Conservation (phyloP, 2,329 filamentous ascomycete genomes). For the Rhinocladiella mackenziei region DNA sequence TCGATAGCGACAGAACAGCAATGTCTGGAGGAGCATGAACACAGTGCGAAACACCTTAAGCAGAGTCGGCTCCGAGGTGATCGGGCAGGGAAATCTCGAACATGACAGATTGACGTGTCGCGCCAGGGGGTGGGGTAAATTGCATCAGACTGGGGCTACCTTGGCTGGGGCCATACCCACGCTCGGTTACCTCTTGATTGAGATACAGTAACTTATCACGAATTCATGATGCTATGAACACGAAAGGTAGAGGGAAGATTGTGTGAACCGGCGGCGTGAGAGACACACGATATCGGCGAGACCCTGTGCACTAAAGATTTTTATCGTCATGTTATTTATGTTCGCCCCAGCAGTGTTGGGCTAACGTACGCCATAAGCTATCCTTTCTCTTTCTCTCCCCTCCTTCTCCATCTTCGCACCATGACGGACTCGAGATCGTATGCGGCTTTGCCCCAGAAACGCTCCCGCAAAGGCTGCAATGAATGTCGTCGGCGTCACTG, state of each 20-base stretch:
- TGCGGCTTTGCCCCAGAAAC: not conserved
- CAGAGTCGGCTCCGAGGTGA: not conserved
- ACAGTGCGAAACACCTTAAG: not conserved
- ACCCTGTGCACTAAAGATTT: too few species aligned
- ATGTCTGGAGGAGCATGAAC: not conserved
- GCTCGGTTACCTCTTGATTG: not conserved
- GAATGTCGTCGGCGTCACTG: slow-evolving; percentile 15
- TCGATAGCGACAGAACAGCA: not conserved
- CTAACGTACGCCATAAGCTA: not conserved
- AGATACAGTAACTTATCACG: not conserved
- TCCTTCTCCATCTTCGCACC: not conserved
- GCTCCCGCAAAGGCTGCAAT: slow-evolving; percentile 8
- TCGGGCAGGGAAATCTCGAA: not conserved
- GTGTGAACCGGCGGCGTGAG: not conserved
- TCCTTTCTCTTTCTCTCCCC: not conserved
- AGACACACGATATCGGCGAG: not conserved
- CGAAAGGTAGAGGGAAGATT: not conserved
- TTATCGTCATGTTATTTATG: too few species aligned
- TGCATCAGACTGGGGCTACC: not conserved
- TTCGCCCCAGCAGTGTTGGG: too few species aligned
- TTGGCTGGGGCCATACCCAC: not conserved
- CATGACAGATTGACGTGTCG: not conserved
- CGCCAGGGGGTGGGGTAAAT: slow-evolving; percentile 1
- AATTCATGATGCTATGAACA: not conserved
- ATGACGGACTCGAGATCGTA: slow-evolving; percentile 3